Percentiles rank a stretch among this genome's conserved stretches.
phyloP scores from a whole-genome alignment of 768 basidiomycete species.

The Rhodocollybia butyracea region DNA sequence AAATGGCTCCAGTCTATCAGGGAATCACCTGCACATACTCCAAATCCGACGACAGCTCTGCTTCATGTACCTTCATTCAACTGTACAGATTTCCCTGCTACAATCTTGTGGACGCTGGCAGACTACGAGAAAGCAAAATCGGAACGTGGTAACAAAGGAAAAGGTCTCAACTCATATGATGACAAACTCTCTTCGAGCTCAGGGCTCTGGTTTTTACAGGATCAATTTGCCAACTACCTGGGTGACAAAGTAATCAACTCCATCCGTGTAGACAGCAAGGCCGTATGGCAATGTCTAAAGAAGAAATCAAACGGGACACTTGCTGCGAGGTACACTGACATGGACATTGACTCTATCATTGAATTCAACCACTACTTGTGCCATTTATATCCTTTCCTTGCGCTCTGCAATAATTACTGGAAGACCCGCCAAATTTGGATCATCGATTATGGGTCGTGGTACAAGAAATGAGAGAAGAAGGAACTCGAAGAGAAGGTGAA shows the following conservation, averaged over 20 bases:
- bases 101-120: background rate
- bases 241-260: background rate
- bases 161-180: background rate
- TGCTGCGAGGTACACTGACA: background rate
- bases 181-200: background rate
- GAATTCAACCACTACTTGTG: background rate
- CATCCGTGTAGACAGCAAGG: background rate
- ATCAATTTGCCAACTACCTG: background rate
- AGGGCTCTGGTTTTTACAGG: background rate
- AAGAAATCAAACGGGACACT: background rate
- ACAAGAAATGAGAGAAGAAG: background rate
- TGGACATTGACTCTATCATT: background rate
- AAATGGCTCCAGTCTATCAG: background rate
- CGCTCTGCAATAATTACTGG: background rate
- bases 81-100: background rate
- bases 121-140: background rate
- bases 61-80: background rate
- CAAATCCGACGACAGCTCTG: background rate
- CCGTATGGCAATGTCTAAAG: background rate
- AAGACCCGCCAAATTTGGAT: background rate
- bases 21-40: background rate
- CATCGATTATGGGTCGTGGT: background rate
- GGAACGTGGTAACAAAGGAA: background rate
- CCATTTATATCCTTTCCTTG: background rate
- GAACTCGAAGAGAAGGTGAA: background rate